These are phyloP conservation scores for Monosporascus ibericus DNA, from an alignment of 2,329 filamentous ascomycete species.

Conservation along the genomic window DNA sequence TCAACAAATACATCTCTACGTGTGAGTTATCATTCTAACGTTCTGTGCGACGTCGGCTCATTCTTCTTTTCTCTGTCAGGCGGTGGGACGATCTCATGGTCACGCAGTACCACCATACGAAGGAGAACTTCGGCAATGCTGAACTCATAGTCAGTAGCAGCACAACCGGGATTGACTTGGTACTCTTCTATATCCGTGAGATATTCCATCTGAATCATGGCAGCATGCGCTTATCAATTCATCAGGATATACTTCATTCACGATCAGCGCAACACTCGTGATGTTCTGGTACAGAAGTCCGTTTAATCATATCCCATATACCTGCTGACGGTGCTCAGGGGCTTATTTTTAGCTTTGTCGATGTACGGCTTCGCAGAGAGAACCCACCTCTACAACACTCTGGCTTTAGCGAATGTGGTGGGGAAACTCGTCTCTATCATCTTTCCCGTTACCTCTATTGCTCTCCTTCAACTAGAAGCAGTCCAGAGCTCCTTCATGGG, in stretches of 20 bases:
- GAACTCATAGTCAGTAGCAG: slow-evolving; percentile 7
- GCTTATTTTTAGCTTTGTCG: slow-evolving; percentile 11
- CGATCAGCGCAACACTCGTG: slow-evolving; percentile 9
- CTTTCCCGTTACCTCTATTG: slow-evolving; percentile 10
- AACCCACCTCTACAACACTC: not conserved
- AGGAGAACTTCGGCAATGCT: slow-evolving; percentile 3
- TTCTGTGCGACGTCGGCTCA: not conserved
- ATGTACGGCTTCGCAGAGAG: slow-evolving; percentile 9
- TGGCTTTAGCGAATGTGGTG: slow-evolving; percentile 5
- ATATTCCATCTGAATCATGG: not conserved
- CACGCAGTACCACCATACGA: slow-evolving; percentile 6
- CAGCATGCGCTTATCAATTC: not conserved
- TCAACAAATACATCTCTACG: slow-evolving; percentile 13
- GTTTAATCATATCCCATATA: not conserved
- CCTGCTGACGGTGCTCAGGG: slow-evolving; percentile 1
- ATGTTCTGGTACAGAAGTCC: slow-evolving; percentile 7
- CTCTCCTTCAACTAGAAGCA: slow-evolving; percentile 7
- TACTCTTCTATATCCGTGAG: slow-evolving; percentile 14
- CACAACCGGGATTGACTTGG: slow-evolving; percentile 6
- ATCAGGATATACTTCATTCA: slow-evolving; percentile 8
- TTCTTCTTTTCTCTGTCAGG: not conserved
- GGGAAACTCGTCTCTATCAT: slow-evolving; percentile 9
- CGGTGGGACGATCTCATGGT: slow-evolving; percentile 8
- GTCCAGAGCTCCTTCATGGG: slow-evolving; percentile 6
- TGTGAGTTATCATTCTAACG: slow-evolving; percentile 1